Percentiles rank a stretch among this genome's conserved stretches.
These are phyloP conservation scores for Curvularia sp. DNA, from an alignment of 2,329 filamentous ascomycete species.

Conservation along the genomic window DNA sequence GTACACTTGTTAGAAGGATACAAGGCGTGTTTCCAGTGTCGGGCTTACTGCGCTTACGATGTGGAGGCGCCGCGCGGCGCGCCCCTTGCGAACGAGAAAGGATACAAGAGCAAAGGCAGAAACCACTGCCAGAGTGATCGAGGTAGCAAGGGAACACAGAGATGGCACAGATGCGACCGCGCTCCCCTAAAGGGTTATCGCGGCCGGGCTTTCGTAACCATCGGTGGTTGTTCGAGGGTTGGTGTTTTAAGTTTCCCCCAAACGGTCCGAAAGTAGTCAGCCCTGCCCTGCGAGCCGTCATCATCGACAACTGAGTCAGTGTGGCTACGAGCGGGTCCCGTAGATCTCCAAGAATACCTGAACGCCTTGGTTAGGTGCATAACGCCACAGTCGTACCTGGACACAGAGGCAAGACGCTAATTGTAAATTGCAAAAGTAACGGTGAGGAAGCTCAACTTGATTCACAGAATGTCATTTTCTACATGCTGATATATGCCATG, in stretches of 20 bases:
- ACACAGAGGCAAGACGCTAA: neutral
- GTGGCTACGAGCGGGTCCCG: slow-evolving; percentile 5
- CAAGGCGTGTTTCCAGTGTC: neutral
- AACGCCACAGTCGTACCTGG: slow-evolving; percentile 5
- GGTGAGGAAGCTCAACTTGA: neutral
- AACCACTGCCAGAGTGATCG: neutral
- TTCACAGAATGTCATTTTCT: neutral
- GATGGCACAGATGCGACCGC: slow-evolving; percentile 7
- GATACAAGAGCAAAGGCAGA: neutral
- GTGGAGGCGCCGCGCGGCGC: slow-evolving; percentile 26
- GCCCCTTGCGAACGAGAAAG: slow-evolving; percentile 3
- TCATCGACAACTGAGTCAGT: slow-evolving; percentile 6
- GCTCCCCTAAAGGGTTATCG: slow-evolving; percentile 10
- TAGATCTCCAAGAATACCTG: slow-evolving; percentile 10
- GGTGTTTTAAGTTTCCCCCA: slow-evolving; percentile 3
- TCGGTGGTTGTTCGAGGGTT: slow-evolving; percentile 9
- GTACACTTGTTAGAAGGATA: slow-evolving; percentile 10
- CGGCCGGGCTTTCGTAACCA: slow-evolving; percentile 10
- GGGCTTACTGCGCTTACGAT: slow-evolving; percentile 17
- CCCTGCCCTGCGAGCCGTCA: slow-evolving; percentile 1
- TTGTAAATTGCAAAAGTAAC: neutral
- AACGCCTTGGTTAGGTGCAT: neutral
- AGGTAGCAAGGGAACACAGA: slow-evolving; percentile 2
- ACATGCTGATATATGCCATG: neutral
- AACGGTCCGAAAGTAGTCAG: slow-evolving; percentile 8